Evolutionary conservation across 1,284 basidiomycete species (phyloP).

Genomic region (Ustilago shanxiensis): DNA sequence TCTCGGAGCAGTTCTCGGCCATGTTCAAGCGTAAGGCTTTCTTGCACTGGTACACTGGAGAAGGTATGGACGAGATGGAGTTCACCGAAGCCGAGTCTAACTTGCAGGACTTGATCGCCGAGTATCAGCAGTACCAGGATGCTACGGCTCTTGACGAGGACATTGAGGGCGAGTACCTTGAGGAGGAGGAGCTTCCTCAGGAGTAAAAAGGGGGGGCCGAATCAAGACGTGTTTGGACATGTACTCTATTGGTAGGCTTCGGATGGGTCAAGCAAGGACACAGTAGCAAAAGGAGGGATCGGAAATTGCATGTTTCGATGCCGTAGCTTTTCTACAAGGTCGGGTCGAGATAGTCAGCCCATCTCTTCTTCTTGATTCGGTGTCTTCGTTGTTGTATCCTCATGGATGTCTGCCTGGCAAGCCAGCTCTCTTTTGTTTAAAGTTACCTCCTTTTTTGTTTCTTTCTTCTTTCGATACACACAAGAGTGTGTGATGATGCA

Average conservation of each 20-base stretch:
- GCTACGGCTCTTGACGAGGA: conserved; percentile 72
- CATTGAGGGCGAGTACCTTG: conserved; percentile 69
- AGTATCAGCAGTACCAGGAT: conserved; percentile 69
- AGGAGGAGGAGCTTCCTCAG: conserved; percentile 58
- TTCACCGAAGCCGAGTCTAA: conserved; percentile 71
- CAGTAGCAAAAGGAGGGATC: not conserved
- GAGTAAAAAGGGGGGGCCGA: conserved; percentile 32
- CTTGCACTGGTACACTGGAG: conserved; percentile 71
- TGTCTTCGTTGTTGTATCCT: not conserved
- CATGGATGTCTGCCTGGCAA: conserved; percentile 3
- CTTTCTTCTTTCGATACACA: conserved; percentile 18
- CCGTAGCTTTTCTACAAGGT: not conserved
- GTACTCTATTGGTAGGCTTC: conserved; percentile 2
- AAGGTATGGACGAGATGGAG: conserved; percentile 71
- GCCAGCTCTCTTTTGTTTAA: conserved; percentile 3
- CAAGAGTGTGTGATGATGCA: not conserved
- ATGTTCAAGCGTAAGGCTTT: conserved; percentile 71
- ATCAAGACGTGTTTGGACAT: conserved; percentile 1
- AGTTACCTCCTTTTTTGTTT: conserved; percentile 4
- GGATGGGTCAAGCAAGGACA: not conserved
- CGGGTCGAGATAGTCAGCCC: conserved; percentile 10
- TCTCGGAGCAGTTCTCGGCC: conserved; percentile 69
- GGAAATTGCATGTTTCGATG: conserved; percentile 3
- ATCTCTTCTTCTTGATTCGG: not conserved
- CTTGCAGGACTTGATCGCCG: conserved; percentile 71